phyloP scores from a whole-genome alignment of 306 rosid genomes.

The Myrica gale region DNA sequence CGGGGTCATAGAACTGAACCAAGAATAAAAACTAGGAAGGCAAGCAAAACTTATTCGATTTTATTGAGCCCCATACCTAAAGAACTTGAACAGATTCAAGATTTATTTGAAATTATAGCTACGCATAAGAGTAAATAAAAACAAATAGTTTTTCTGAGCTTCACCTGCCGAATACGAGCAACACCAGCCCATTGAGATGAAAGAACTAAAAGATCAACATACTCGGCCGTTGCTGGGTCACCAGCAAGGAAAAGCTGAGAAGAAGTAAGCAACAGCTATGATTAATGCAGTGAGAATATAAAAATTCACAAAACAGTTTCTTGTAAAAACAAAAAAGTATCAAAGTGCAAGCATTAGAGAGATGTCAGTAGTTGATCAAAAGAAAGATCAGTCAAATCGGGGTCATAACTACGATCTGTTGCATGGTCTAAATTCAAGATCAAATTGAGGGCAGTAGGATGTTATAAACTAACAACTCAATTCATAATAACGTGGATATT shows the following conservation, averaged over 20 bases:
- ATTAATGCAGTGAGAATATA: background rate
- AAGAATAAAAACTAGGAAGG: background rate
- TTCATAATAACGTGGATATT: background rate
- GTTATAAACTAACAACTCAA: background rate
- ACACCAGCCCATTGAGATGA: conserved; percentile 92
- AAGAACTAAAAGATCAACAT: conserved; percentile 67
- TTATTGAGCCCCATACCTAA: no score
- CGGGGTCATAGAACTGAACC: background rate
- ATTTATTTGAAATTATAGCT: no score
- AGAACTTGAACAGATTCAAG: no score
- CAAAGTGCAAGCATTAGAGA: background rate
- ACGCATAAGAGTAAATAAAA: background rate
- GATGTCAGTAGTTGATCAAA: background rate
- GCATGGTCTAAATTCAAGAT: background rate
- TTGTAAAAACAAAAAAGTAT: conserved; percentile 8
- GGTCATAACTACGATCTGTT: background rate
- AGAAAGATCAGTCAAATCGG: background rate
- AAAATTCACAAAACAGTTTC: conserved; percentile 11
- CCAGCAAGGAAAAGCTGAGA: conserved; percentile 64
- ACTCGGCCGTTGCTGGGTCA: conserved; percentile 53
- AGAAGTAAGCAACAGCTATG: conserved; percentile 25
- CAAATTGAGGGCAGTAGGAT: background rate
- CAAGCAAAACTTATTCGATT: no score
- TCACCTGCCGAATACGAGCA: conserved; percentile 76
- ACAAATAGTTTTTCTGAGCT: conserved; percentile 7